A percentile compares a stretch with the other conserved stretches of the same genome.
Conservation (phyloP, 495 filamentous ascomycete genomes). For the Daldinia grandis region DNA sequence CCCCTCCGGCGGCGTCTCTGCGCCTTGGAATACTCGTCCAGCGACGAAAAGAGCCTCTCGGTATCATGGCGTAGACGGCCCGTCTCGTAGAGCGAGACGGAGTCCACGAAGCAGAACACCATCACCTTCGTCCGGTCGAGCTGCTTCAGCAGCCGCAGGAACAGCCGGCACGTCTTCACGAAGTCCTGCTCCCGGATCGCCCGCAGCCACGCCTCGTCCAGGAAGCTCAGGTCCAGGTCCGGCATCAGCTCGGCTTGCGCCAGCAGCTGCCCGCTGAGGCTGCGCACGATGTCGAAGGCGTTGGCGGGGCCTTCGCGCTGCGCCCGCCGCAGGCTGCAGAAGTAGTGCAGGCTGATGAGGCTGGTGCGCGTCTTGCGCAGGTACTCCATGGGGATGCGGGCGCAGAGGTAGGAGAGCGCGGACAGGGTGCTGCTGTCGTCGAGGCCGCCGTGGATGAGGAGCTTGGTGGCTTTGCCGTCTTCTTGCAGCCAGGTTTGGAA, state of each 20-base stretch:
- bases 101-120: neutral
- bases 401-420: neutral
- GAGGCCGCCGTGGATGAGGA: neutral
- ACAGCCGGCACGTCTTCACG: neutral
- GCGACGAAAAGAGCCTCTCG: neutral
- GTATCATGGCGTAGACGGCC: neutral
- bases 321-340: neutral
- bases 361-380: neutral
- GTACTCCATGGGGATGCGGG: neutral
- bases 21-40: neutral
- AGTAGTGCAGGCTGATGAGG: neutral
- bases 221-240: neutral
- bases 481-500: neutral
- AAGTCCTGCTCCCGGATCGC: neutral
- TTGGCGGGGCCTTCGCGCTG: neutral
- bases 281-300: neutral
- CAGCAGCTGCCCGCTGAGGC: neutral
- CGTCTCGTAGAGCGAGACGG: neutral
- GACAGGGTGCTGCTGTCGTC: neutral
- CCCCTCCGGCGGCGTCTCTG: neutral
- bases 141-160: neutral
- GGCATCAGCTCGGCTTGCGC: neutral
- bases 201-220: neutral
- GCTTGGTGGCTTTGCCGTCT: neutral
- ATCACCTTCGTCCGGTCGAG: neutral